phyloP scores from a whole-genome alignment of 2,329 filamentous ascomycete species.

The Paecilomyces variotii region DNA sequence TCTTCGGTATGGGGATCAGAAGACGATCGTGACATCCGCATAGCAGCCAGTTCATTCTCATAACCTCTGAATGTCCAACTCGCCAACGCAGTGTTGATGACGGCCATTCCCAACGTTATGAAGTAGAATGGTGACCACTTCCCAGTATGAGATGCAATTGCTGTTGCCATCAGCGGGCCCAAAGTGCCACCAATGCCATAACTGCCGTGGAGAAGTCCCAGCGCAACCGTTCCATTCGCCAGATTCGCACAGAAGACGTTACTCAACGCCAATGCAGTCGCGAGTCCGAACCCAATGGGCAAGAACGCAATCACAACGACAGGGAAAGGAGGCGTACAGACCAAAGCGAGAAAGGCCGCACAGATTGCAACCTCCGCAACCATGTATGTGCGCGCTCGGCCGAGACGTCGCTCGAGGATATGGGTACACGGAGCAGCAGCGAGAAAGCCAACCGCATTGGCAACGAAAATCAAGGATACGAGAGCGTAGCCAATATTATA shows the following conservation, averaged over 20 bases:
- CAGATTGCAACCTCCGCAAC: slow-evolving; percentile 50
- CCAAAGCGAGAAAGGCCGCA: slow-evolving; percentile 56
- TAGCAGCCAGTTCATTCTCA: slow-evolving; percentile 50
- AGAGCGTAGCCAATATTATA: slow-evolving; percentile 70
- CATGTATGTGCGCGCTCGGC: slow-evolving; percentile 57
- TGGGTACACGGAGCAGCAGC: slow-evolving; percentile 62
- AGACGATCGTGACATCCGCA: slow-evolving; percentile 34
- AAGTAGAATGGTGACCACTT: slow-evolving; percentile 70
- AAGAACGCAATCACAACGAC: slow-evolving; percentile 60
- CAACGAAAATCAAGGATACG: slow-evolving; percentile 74
- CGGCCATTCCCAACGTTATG: slow-evolving; percentile 52
- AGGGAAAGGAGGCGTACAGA: slow-evolving; percentile 62
- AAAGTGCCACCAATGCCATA: slow-evolving; percentile 54
- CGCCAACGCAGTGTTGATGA: slow-evolving; percentile 50
- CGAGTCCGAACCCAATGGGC: slow-evolving; percentile 50
- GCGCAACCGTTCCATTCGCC: slow-evolving; percentile 42
- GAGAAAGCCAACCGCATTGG: slow-evolving; percentile 70
- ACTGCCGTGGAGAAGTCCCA: slow-evolving; percentile 29
- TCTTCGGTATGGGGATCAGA: slow-evolving; percentile 14
- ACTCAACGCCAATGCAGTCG: slow-evolving; percentile 46
- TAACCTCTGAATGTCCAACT: slow-evolving; percentile 64
- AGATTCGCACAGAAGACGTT: slow-evolving; percentile 51
- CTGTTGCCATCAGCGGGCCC: slow-evolving; percentile 67
- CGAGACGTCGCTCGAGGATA: slow-evolving; percentile 52
- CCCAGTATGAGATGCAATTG: slow-evolving; percentile 54